Base-by-base conservation (phyloP, 1,284 basidiomycete species). In the Schizophyllum commune region DNA sequence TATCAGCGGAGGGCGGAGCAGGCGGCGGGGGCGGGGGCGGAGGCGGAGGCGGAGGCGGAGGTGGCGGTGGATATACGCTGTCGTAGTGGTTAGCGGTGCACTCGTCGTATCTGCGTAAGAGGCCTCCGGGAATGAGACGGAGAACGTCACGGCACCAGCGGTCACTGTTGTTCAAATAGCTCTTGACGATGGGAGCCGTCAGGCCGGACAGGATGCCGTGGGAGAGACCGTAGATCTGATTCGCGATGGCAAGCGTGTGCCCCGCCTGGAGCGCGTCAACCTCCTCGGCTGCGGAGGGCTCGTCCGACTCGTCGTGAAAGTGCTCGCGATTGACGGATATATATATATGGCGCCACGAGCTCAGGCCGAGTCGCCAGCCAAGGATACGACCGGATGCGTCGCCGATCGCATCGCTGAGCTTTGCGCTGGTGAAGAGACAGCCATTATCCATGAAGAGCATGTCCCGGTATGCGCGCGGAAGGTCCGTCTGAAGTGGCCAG, bases 361-460 rank as follows among this genome's bases (percentile, higher is more conserved):
- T 66, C 60, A 73, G 59, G 0, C 64, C 68, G 0, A 74, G 21
- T 0, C 47, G 13, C 7, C 61, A 65, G 0, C 61, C 53, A 0
- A 72, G 1, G 6, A 56, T 54, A 0, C 60, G 59, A 1, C 55
- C 7, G 1, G 66, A 65, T 0, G 58, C 51, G 1, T 61, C 55
- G 0, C 54, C 8, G 20, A 70, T 68, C 1, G 47, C 9, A 0
- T 21, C 3, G 3, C 65, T 66, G 0, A 75, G 58, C 5, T 72
- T 58, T 0, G 66, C 60, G 0, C 69, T 63, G 0, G 61, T 68
- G 27, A 74, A 72, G n/a, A 39, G 34, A 4, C 55, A 32, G 19
- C 68, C 34, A 5, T 61, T 62, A 60, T 75, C 69, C 32, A 73
- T 63, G 57, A 75, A 74, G 0, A 74, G 17, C 0, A 64, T 56